Conservation (phyloP, 306 rosid species). For the Dalbergia cochinchinensis region DNA sequence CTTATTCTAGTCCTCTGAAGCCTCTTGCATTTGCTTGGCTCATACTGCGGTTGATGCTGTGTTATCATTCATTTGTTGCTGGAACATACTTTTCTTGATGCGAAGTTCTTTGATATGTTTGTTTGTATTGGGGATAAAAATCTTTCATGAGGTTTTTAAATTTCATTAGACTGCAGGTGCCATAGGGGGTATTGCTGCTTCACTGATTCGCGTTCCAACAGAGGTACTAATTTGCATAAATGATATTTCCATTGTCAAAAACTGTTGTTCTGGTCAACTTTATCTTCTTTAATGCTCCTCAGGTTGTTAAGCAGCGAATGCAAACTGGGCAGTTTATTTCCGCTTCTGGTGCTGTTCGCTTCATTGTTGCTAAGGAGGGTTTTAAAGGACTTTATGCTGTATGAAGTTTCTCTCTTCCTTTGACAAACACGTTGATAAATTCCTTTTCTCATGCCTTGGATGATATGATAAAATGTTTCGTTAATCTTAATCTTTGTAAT, state of each 20-base stretch:
- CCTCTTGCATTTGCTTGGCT: conserved; percentile 38
- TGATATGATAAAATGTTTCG: conserved; percentile 18
- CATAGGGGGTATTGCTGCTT: conserved; percentile 91
- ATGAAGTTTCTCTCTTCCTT: conserved; percentile 43
- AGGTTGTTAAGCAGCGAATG: conserved; percentile 99
- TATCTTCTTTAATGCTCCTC: conserved; percentile 42
- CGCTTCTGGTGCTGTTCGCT: conserved; percentile 82
- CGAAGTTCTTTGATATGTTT: not conserved
- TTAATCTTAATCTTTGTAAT: conserved; percentile 40
- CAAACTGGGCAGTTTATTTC: conserved; percentile 95
- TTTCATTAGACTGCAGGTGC: conserved; percentile 93
- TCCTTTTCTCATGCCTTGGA: not conserved
- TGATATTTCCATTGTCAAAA: conserved; percentile 29
- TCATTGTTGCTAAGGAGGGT: conserved; percentile 82
- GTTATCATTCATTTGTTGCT: conserved; percentile 42
- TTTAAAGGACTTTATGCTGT: conserved; percentile 92
- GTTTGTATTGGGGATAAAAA: conserved; percentile 13
- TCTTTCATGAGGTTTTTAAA: conserved; percentile 40
- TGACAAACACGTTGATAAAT: conserved; percentile 24
- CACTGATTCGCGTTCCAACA: conserved; percentile 95
- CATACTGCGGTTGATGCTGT: conserved; percentile 44
- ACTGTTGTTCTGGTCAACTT: conserved; percentile 32
- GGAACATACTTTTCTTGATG: conserved; percentile 33
- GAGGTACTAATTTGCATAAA: conserved; percentile 68
- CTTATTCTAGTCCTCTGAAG: not conserved